phyloP scores from a whole-genome alignment of 1,284 basidiomycete species.

The Sutorius eximius region DNA sequence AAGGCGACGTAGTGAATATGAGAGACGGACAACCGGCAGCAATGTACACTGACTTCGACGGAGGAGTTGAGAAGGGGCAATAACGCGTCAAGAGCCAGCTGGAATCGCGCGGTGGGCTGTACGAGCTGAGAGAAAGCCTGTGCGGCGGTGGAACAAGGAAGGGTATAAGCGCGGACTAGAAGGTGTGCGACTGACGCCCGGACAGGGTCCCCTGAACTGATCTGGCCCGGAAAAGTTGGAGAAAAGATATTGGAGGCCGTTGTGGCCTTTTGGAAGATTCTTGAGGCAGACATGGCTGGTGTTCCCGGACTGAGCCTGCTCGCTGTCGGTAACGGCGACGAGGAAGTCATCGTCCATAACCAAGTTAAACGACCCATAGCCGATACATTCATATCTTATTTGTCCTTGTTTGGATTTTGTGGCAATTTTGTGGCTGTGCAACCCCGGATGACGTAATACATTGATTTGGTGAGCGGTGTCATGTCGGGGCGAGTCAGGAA shows the following conservation, averaged over 20 bases:
- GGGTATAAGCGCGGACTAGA: slow-evolving; percentile 57
- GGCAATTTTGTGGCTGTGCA: slow-evolving; percentile 19
- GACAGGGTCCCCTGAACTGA: slow-evolving; percentile 39
- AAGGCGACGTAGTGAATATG: slow-evolving; percentile 15
- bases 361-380: slow-evolving; percentile 10
- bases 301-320: slow-evolving; percentile 31
- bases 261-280: slow-evolving; percentile 33
- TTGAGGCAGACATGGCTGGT: slow-evolving; percentile 30
- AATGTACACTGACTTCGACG: slow-evolving; percentile 47
- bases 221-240: slow-evolving; percentile 32
- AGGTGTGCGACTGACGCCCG: slow-evolving; percentile 60
- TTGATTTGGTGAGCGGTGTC: not conserved
- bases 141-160: slow-evolving; percentile 72
- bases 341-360: slow-evolving; percentile 35
- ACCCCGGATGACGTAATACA: not conserved
- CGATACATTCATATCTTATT: slow-evolving; percentile 10
- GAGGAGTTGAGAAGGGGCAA: slow-evolving; percentile 63
- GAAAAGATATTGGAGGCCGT: slow-evolving; percentile 24
- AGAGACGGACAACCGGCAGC: slow-evolving; percentile 6
- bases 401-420: slow-evolving; percentile 21
- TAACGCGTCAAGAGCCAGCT: slow-evolving; percentile 74
- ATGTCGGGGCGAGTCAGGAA: too few relatives aligned
- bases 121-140: slow-evolving; percentile 71
- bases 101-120: slow-evolving; percentile 68
- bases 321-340: slow-evolving; percentile 33